Evolutionary conservation across 805 yeast species (phyloP).

Genomic region (Saccharomycopsis fodiens): DNA sequence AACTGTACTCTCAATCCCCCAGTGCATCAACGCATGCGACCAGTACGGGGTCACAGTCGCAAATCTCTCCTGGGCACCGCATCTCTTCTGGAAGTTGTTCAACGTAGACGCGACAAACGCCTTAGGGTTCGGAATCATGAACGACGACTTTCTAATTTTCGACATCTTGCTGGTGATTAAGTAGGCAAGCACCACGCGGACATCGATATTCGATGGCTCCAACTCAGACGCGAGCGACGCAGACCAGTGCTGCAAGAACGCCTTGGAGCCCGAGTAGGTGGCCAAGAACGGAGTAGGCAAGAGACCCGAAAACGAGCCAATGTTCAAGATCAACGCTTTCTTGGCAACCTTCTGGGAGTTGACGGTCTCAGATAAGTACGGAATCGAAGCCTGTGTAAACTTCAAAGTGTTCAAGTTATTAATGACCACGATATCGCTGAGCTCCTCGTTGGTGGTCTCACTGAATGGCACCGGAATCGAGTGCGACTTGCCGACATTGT

Average conservation of each 20-base stretch:
- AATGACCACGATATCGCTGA: conserved; percentile 73
- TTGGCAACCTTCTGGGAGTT: conserved; percentile 29
- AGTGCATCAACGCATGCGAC: conserved; percentile 90
- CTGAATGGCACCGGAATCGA: conserved; percentile 89
- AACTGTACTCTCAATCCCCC: conserved; percentile 64
- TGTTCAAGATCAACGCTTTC: conserved; percentile 75
- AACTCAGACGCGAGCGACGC: conserved; percentile 83
- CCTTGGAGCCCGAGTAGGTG: conserved; percentile 92
- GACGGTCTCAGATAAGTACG: conserved; percentile 53
- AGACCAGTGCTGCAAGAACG: conserved; percentile 92
- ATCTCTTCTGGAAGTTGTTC: conserved; percentile 66
- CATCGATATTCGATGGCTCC: conserved; percentile 63
- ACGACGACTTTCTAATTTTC: conserved; percentile 72
- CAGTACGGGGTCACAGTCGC: conserved; percentile 89
- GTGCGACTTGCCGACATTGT: conserved; percentile 94
- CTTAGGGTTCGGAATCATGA: conserved; percentile 74
- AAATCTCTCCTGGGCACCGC: conserved; percentile 87
- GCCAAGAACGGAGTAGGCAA: conserved; percentile 90
- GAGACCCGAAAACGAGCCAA: conserved; percentile 97
- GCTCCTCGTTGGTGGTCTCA: conserved; percentile 69
- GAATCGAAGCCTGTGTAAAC: conserved; percentile 74
- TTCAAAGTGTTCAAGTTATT: conserved; percentile 80
- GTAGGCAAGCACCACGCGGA: conserved; percentile 77
- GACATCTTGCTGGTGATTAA: conserved; percentile 95
- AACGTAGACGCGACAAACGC: conserved; percentile 70